Conservation (phyloP, 768 basidiomycete genomes). For the Phaffia australis region DNA sequence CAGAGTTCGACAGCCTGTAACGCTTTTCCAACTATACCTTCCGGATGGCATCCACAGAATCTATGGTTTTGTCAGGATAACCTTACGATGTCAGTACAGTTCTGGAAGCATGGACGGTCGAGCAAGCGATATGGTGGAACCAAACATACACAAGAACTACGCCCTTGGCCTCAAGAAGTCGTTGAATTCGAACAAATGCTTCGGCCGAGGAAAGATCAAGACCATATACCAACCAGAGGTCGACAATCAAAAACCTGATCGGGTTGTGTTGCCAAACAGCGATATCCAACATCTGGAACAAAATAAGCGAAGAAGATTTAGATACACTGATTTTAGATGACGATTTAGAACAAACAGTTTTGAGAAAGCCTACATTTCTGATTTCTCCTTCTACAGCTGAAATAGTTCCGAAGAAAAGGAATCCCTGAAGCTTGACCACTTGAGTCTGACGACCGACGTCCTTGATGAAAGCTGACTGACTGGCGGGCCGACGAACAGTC, state of each 20-base stretch:
- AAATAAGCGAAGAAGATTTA: neutral
- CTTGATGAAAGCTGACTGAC: slow-evolving; percentile 80
- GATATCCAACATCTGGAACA: slow-evolving; percentile 50
- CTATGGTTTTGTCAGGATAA: too few species aligned
- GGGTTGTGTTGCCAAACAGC: slow-evolving; percentile 62
- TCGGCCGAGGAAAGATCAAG: slow-evolving; percentile 93
- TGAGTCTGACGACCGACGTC: slow-evolving; percentile 85
- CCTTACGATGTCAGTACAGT: too few species aligned
- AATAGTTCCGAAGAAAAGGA: slow-evolving; percentile 58
- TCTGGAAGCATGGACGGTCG: too few species aligned
- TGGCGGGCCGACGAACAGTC: slow-evolving; percentile 76
- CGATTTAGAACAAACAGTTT: neutral
- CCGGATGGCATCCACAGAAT: slow-evolving; percentile 35
- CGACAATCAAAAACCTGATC: slow-evolving; percentile 61
- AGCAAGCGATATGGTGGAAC: too few species aligned
- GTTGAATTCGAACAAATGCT: slow-evolving; percentile 82
- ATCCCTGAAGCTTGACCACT: slow-evolving; percentile 73
- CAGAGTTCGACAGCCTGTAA: slow-evolving; percentile 69
- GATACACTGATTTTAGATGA: neutral
- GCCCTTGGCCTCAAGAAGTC: slow-evolving; percentile 60
- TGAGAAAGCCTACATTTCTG: slow-evolving; percentile 38
- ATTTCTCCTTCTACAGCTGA: slow-evolving; percentile 78
- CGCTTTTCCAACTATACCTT: slow-evolving; percentile 59
- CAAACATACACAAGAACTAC: slow-evolving; percentile 57
- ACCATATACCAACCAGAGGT: slow-evolving; percentile 43